These are phyloP conservation scores for Sugiyamaella smithiae DNA, from an alignment of 805 yeast genomes.

Conservation along the genomic window DNA sequence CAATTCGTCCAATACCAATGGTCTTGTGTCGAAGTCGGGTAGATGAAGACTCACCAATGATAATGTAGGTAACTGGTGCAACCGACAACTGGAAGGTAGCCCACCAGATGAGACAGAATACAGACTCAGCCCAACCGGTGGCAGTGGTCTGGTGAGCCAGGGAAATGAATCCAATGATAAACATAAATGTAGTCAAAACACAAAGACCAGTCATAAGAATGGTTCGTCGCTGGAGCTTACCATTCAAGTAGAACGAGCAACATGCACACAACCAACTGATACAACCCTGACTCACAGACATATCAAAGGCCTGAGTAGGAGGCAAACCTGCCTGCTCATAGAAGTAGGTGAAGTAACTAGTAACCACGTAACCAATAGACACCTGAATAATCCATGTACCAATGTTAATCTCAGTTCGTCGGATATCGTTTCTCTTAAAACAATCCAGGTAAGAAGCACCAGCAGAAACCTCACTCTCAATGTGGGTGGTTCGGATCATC, in stretches of 20 bases:
- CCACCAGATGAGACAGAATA: slow-evolving; percentile 12
- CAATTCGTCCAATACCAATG: slow-evolving; percentile 23
- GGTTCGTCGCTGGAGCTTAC: slow-evolving; percentile 9
- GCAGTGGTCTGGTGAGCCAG: slow-evolving; percentile 5
- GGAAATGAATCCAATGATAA: slow-evolving; percentile 12
- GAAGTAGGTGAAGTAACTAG: slow-evolving; percentile 41
- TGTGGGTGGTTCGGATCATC: slow-evolving; percentile 44
- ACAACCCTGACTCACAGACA: slow-evolving; percentile 46
- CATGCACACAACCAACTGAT: slow-evolving; percentile 36
- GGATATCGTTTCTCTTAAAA: slow-evolving; percentile 43
- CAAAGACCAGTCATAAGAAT: slow-evolving; percentile 9
- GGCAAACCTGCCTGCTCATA: slow-evolving; percentile 41
- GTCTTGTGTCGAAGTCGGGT: slow-evolving; percentile 39
- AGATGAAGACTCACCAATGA: slow-evolving; percentile 41
- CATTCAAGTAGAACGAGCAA: slow-evolving; percentile 6
- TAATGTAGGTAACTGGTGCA: slow-evolving; percentile 40
- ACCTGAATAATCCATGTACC: slow-evolving; percentile 46
- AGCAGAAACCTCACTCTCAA: slow-evolving; percentile 23
- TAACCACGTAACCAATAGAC: slow-evolving; percentile 5
- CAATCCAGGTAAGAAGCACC: slow-evolving; percentile 37
- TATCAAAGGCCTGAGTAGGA: slow-evolving; percentile 40
- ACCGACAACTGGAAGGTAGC: slow-evolving; percentile 38
- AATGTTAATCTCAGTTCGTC: slow-evolving; percentile 51
- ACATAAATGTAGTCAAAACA: slow-evolving; percentile 13
- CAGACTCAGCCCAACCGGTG: slow-evolving; percentile 15